phyloP scores from a whole-genome alignment of 768 basidiomycete genomes.

The Suillus variegatus region DNA sequence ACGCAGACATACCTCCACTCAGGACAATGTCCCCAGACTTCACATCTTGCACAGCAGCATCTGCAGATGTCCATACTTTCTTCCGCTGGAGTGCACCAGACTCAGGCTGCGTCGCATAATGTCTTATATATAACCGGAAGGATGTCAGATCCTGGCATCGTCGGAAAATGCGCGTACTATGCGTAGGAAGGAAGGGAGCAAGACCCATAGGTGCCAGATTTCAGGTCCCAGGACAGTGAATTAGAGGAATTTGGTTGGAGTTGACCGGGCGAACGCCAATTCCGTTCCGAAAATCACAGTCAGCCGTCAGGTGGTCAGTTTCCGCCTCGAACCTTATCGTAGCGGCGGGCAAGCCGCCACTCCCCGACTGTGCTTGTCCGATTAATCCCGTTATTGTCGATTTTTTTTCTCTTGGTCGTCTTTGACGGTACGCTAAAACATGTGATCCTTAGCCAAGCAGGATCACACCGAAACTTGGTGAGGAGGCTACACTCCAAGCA shows the following conservation, averaged over 20 bases:
- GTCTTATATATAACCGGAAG: conserved; percentile 5
- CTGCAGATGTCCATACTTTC: conserved; percentile 73
- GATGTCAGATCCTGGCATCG: conserved; percentile 8
- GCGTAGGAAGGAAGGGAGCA: conserved; percentile 11
- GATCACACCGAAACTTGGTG: too few species aligned
- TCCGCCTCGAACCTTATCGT: too few species aligned
- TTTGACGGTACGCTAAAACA: too few species aligned
- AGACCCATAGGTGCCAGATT: conserved; percentile 5
- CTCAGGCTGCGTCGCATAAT: conserved; percentile 12
- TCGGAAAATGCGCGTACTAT: conserved; percentile 9
- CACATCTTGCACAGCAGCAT: conserved; percentile 78
- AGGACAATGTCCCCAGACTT: conserved; percentile 73
- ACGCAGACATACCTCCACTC: conserved; percentile 60
- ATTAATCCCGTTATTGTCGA: too few species aligned
- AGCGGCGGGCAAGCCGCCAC: too few species aligned
- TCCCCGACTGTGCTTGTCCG: too few species aligned
- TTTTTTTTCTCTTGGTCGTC: too few species aligned
- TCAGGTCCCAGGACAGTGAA: neutral
- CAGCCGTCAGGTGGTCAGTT: too few species aligned
- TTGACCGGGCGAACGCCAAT: neutral
- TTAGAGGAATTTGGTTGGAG: neutral
- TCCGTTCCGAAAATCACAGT: too few species aligned
- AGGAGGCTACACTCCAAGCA: too few species aligned
- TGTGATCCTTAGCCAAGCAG: too few species aligned
- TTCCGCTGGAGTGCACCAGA: conserved; percentile 30